phyloP scores from a whole-genome alignment of 441 rosid genomes.

The Dalechampia spathulata region DNA sequence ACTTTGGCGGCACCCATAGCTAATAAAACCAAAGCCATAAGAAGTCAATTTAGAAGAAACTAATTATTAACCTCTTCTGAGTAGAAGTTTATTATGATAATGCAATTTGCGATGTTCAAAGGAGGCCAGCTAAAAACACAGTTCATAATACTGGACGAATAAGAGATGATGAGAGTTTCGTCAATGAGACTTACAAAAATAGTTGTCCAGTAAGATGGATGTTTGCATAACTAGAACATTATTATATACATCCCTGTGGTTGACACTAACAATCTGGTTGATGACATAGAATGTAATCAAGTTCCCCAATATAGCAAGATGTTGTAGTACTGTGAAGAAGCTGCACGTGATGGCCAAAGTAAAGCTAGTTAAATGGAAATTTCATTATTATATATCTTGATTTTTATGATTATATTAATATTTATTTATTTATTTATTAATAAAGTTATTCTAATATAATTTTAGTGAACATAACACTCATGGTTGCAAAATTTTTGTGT shows the following conservation, averaged over 20 bases:
- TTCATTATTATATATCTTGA: no score
- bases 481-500: no score
- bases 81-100: neutral
- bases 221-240: slow-evolving; percentile 79
- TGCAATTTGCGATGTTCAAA: neutral
- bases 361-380: slow-evolving; percentile 4
- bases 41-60: no score
- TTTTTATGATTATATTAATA: no score
- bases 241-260: slow-evolving; percentile 95
- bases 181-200: slow-evolving; percentile 53
- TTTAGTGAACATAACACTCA: no score
- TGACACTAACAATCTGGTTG: slow-evolving; percentile 77
- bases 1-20: no score
- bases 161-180: neutral
- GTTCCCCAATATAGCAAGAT: slow-evolving; percentile 93
- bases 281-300: slow-evolving; percentile 67
- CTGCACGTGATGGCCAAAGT: slow-evolving; percentile 38
- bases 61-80: no score
- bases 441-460: no score
- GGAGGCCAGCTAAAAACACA: neutral
- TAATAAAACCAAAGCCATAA: no score
- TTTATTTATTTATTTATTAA: no score
- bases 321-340: slow-evolving; percentile 84
- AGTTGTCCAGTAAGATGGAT: slow-evolving; percentile 92
- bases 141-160: neutral